Conservation (phyloP, 129 eudicot species). For the Arctium minus region DNA sequence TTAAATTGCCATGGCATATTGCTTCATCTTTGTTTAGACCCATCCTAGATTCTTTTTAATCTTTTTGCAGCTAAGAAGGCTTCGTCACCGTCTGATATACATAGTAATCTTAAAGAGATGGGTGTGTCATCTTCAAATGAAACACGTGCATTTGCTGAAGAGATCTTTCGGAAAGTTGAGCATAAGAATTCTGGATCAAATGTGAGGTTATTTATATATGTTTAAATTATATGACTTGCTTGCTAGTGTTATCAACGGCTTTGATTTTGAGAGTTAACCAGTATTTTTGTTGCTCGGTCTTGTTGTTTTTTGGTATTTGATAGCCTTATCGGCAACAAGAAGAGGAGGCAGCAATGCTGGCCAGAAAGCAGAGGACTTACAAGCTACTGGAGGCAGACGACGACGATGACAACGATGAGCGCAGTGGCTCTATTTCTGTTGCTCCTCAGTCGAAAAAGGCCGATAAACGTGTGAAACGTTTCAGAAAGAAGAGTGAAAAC, state of each 20-base stretch:
- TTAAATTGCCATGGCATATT: neutral
- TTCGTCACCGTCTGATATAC: slow-evolving; percentile 61
- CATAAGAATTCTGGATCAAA: slow-evolving; percentile 54
- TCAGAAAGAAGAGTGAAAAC: slow-evolving; percentile 70
- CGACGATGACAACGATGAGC: slow-evolving; percentile 40
- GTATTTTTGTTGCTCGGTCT: neutral
- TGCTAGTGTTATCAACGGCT: neutral
- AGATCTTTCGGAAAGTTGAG: slow-evolving; percentile 61
- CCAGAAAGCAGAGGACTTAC: slow-evolving; percentile 71
- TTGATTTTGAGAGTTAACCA: neutral
- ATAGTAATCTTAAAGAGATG: slow-evolving; percentile 50
- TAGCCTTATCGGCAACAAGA: slow-evolving; percentile 80
- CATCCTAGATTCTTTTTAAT: neutral
- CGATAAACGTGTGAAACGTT: slow-evolving; percentile 52
- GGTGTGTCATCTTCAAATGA: slow-evolving; percentile 57
- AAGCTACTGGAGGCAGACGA: slow-evolving; percentile 83
- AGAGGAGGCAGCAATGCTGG: slow-evolving; percentile 79
- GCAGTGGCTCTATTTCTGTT: slow-evolving; percentile 29
- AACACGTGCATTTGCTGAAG: slow-evolving; percentile 58
- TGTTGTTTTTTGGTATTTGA: slow-evolving; percentile 2
- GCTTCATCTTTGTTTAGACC: neutral
- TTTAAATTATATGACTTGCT: neutral
- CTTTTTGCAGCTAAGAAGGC: slow-evolving; percentile 77
- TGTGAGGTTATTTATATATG: slow-evolving; percentile 37
- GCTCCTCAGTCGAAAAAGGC: slow-evolving; percentile 39